phyloP scores from a whole-genome alignment of 2,329 filamentous ascomycete genomes.

The Lasiodiplodia hormozganensis region DNA sequence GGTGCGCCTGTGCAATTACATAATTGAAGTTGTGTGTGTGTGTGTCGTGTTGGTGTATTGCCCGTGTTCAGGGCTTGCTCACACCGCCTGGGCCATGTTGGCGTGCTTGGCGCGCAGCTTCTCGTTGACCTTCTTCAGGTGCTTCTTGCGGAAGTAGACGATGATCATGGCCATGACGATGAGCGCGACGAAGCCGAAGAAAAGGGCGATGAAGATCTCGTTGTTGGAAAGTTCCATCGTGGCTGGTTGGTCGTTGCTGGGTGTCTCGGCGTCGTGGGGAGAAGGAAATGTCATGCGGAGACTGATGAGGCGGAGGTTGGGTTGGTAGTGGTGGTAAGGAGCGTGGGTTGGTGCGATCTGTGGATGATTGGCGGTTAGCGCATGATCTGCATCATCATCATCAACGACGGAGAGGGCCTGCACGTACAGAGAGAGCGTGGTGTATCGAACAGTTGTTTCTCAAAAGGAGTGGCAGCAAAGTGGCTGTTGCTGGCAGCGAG shows the following conservation, averaged over 20 bases:
- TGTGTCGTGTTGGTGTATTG: background rate
- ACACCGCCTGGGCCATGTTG: background rate
- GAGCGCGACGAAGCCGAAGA: slow-evolving; percentile 9
- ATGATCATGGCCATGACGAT: slow-evolving; percentile 2
- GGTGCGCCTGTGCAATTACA: too few relatives aligned
- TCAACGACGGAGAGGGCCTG: too few relatives aligned
- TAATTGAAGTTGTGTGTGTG: background rate
- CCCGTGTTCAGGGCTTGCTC: background rate
- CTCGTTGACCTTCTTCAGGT: slow-evolving; percentile 14
- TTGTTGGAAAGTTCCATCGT: slow-evolving; percentile 4
- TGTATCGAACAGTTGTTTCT: background rate
- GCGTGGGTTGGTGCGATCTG: background rate
- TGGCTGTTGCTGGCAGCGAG: slow-evolving; percentile 11
- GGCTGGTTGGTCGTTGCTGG: background rate
- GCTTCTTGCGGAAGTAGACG: slow-evolving; percentile 20
- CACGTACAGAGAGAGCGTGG: background rate
- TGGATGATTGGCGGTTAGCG: background rate
- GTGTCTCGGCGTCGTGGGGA: background rate
- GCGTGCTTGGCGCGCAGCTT: background rate
- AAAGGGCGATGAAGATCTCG: slow-evolving; percentile 15
- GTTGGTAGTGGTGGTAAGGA: background rate
- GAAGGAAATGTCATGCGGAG: background rate
- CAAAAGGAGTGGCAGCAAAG: slow-evolving; percentile 11
- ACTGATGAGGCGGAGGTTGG: background rate
- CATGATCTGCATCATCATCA: background rate